Evolutionary conservation across 2,329 filamentous ascomycete species (phyloP).

Genomic region (Esteya vermicola): DNA sequence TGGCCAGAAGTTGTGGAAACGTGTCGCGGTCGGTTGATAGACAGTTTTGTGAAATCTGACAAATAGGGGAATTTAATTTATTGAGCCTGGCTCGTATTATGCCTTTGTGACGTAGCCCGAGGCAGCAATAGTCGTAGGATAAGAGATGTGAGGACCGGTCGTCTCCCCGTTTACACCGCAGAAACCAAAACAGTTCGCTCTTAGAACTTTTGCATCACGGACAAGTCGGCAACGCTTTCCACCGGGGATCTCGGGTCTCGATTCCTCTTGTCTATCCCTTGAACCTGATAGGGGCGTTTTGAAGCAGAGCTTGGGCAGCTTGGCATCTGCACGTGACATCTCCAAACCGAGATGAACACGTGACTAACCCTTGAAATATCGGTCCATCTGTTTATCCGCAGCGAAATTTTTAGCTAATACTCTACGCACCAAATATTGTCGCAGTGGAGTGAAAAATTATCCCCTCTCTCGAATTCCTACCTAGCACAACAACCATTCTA

Average conservation of each 20-base stretch:
- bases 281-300: no score
- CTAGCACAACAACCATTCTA: constrained; percentile 3
- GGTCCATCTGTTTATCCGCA: constrained; percentile 6
- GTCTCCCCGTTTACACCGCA: background rate
- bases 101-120: no score
- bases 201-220: background rate
- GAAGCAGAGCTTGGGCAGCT: no score
- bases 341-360: no score
- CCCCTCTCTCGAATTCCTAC: constrained; percentile 4
- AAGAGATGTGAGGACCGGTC: no score
- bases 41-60: background rate
- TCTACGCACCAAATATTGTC: constrained; percentile 9
- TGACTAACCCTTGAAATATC: background rate
- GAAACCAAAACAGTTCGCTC: background rate
- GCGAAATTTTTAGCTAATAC: background rate
- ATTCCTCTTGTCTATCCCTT: no score
- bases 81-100: background rate
- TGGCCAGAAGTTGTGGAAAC: background rate
- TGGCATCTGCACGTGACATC: background rate
- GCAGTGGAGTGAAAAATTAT: constrained; percentile 3
- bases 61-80: background rate
- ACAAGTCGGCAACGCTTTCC: constrained; percentile 1
- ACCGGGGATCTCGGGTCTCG: constrained; percentile 1
- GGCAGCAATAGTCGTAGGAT: no score
- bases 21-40: background rate